phyloP scores from a whole-genome alignment of 2,329 filamentous ascomycete species.

The Graphilbum sp. region DNA sequence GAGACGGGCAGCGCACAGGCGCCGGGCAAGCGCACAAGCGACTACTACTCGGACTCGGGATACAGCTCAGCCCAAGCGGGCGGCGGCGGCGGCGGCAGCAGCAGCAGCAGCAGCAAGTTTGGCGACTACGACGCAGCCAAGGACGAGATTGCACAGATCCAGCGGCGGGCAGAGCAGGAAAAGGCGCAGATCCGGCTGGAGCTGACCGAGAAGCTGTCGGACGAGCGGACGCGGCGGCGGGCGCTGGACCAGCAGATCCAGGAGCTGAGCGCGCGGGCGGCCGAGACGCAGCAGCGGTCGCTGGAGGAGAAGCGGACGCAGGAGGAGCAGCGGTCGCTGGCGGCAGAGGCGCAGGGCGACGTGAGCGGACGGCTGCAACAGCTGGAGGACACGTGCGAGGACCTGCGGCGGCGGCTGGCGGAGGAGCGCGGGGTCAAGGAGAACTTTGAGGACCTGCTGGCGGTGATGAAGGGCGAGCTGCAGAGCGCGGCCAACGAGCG shows the following conservation, averaged over 20 bases:
- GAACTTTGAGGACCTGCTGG: conserved; percentile 84
- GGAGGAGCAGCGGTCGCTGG: background rate
- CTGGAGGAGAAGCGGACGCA: background rate
- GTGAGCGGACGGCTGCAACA: conserved; percentile 52
- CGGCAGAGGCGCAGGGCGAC: conserved; percentile 6
- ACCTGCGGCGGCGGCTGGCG: conserved; percentile 61
- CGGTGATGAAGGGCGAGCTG: conserved; percentile 68
- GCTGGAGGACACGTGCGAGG: conserved; percentile 65
- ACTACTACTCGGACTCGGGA: conserved; percentile 96
- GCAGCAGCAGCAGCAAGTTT: conserved; percentile 30
- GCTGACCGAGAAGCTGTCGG: conserved; percentile 70
- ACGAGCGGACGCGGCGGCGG: conserved; percentile 62
- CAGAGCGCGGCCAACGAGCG: conserved; percentile 72
- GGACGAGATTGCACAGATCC: conserved; percentile 66
- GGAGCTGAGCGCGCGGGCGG: conserved; percentile 62
- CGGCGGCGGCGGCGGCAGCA: conserved; percentile 18
- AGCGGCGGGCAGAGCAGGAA: conserved; percentile 76
- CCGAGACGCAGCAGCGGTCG: conserved; percentile 28
- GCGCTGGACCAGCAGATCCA: conserved; percentile 73
- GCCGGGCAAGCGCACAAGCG: conserved; percentile 64
- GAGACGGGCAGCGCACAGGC: conserved; percentile 46
- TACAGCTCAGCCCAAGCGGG: no score
- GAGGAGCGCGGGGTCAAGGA: conserved; percentile 80
- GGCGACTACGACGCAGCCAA: conserved; percentile 47
- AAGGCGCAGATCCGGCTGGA: conserved; percentile 75